Base-by-base conservation (phyloP, 2,329 filamentous ascomycete genomes). In the Ceratocystis destructans region DNA sequence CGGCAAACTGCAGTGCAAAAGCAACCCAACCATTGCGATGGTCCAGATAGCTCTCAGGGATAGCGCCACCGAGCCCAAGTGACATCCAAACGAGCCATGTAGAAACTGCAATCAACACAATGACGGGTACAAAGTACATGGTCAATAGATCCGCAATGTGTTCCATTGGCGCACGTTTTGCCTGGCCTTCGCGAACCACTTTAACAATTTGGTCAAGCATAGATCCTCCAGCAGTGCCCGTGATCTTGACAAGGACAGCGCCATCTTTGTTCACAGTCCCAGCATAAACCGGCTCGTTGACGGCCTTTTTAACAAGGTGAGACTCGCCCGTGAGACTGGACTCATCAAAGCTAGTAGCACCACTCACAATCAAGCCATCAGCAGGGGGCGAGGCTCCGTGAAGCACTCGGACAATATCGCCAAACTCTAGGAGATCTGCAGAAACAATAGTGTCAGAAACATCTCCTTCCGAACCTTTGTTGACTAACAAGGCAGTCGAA, bases 291-390 rank as follows among this genome's bases (percentile, higher is more conserved):
- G 78, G 76, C 67, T 90, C 87, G 2, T 84, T 86, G 1, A 77
- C 70, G 0, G 63, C 69, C 75, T 92, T 92, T 71, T 79, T 80
- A 66, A 91, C 82, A 0, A 82, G 82, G 5, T 82, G 80, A 15
- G 88, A 88, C 75, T 92, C 88, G 64, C 88, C 88, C 1, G 93
- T 96, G 68, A 97, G 79, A 69, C 90, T 95, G 10, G 90, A 92
- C 74, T 97, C 93, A 72, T 96, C 90, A 71, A 96, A 96, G 62
- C 79, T 81, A 57, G 83, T 84, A 62, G 84, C 80, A 2, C 83
- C 86, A 68, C 81, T 74, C 69, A 84, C 76, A 69, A 96, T 70
- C 68, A 80, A 74, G 6, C 92, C 92, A 73, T 96, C 93, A 4
- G 87, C 90, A 0, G 93, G 89, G 0, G 93, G 93, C 0, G 91